Percentiles rank a stretch among this genome's conserved stretches.
phyloP scores from a whole-genome alignment of 257 asterid species.

The Solanum chiquidenum region DNA sequence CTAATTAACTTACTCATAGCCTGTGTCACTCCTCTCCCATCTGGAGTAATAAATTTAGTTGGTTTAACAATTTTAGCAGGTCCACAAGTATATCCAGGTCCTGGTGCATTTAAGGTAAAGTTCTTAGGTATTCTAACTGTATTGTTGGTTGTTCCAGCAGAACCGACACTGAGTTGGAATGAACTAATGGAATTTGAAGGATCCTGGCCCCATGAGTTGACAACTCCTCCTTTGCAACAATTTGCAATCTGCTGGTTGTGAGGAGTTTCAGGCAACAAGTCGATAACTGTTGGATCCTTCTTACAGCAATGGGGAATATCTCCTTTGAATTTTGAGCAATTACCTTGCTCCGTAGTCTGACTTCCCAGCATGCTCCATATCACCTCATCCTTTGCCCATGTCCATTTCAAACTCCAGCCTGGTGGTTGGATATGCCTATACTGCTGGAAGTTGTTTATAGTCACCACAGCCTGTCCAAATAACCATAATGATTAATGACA shows the following conservation, averaged over 20 bases:
- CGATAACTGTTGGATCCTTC: conserved; percentile 65
- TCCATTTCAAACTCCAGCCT: conserved; percentile 90
- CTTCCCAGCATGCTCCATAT: conserved; percentile 79
- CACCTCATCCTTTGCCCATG: conserved; percentile 83
- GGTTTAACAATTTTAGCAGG: conserved; percentile 64
- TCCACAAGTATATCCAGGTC: conserved; percentile 73
- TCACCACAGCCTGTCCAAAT: conserved; percentile 2
- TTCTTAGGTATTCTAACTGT: conserved; percentile 67
- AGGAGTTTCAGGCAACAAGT: conserved; percentile 62
- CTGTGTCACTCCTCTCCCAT: conserved; percentile 62
- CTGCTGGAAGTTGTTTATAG: conserved; percentile 81
- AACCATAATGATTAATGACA: background rate
- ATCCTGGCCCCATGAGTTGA: conserved; percentile 61
- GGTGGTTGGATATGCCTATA: conserved; percentile 86
- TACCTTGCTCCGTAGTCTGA: conserved; percentile 80
- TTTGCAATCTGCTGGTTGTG: conserved; percentile 66
- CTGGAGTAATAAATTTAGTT: conserved; percentile 39
- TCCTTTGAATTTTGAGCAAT: conserved; percentile 64
- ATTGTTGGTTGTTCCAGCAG: conserved; percentile 62
- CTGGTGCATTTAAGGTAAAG: conserved; percentile 63
- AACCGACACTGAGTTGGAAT: conserved; percentile 65
- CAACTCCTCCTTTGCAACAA: conserved; percentile 75
- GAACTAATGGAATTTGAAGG: conserved; percentile 50
- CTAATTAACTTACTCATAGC: conserved; percentile 62
- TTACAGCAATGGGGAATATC: conserved; percentile 68